These are phyloP conservation scores for Nemophila menziesii DNA, from an alignment of 257 asterid species.

Conservation along the genomic window DNA sequence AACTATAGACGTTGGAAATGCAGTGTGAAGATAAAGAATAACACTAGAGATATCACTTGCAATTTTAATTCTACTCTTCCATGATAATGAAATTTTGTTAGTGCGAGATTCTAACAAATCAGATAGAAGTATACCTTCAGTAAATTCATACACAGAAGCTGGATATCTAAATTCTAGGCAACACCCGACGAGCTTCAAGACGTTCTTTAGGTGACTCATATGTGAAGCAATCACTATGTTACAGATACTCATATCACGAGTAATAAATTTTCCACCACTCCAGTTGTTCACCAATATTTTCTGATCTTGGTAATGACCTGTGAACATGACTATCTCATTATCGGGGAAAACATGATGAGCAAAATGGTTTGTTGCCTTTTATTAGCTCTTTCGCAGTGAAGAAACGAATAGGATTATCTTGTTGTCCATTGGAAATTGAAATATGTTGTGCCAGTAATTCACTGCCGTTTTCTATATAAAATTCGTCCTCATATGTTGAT, in stretches of 20 bases:
- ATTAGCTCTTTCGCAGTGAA: conserved; percentile 8
- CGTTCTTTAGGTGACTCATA: conserved; percentile 12
- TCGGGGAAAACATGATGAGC: not conserved
- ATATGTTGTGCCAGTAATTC: conserved; percentile 6
- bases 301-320: not conserved
- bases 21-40: conserved; percentile 13
- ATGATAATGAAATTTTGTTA: not conserved
- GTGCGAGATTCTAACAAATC: not conserved
- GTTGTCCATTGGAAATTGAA: conserved; percentile 4
- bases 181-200: conserved; percentile 1
- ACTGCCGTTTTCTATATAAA: conserved; percentile 6
- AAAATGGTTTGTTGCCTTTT: conserved; percentile 6
- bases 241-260: not conserved
- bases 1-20: conserved; percentile 12
- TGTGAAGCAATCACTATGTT: not conserved
- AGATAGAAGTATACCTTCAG: not conserved
- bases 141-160: not conserved
- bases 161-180: not conserved
- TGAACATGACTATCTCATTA: not conserved
- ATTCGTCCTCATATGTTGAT: conserved; percentile 1
- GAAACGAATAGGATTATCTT: conserved; percentile 6
- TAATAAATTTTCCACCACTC: not conserved
- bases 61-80: conserved; percentile 12
- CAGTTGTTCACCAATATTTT: not conserved
- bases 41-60: conserved; percentile 10